phyloP scores from a whole-genome alignment of 805 yeast genomes.

The Zygosaccharomyces siamensis region DNA sequence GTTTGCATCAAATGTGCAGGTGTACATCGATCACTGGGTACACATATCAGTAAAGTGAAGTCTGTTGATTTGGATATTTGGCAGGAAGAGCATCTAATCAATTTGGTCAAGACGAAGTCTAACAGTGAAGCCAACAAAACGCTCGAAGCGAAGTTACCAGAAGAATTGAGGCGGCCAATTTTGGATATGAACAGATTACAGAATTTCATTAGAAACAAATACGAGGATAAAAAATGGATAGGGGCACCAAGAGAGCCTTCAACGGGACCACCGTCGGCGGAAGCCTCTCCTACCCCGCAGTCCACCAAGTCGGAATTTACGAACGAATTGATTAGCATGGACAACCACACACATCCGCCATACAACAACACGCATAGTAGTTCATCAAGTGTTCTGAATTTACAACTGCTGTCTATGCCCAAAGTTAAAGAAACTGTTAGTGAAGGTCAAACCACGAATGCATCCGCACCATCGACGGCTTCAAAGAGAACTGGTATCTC shows the following conservation, averaged over 20 bases:
- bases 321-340: not conserved
- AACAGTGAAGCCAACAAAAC: slow-evolving; percentile 58
- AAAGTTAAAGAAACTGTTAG: slow-evolving; percentile 4
- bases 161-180: slow-evolving; percentile 40
- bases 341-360: not conserved
- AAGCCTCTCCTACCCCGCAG: not conserved
- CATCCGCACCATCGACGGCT: not conserved
- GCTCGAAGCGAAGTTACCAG: slow-evolving; percentile 72
- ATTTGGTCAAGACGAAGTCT: slow-evolving; percentile 86
- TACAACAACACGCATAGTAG: not conserved
- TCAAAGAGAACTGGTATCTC: slow-evolving; percentile 8
- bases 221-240: slow-evolving; percentile 87
- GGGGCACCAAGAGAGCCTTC: slow-evolving; percentile 18
- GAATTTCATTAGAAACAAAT: slow-evolving; percentile 86
- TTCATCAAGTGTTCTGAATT: slow-evolving; percentile 12
- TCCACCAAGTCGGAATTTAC: not conserved
- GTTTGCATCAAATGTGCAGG: slow-evolving; percentile 95
- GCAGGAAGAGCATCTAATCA: slow-evolving; percentile 86
- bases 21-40: slow-evolving; percentile 90
- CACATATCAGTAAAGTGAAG: slow-evolving; percentile 89
- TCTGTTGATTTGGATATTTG: slow-evolving; percentile 93
- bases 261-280: not conserved
- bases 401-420: slow-evolving; percentile 13
- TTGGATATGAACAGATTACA: slow-evolving; percentile 85
- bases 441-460: not conserved